These are phyloP conservation scores for Leccinum pachyderme DNA, from an alignment of 1,284 basidiomycete genomes.

Conservation along the genomic window DNA sequence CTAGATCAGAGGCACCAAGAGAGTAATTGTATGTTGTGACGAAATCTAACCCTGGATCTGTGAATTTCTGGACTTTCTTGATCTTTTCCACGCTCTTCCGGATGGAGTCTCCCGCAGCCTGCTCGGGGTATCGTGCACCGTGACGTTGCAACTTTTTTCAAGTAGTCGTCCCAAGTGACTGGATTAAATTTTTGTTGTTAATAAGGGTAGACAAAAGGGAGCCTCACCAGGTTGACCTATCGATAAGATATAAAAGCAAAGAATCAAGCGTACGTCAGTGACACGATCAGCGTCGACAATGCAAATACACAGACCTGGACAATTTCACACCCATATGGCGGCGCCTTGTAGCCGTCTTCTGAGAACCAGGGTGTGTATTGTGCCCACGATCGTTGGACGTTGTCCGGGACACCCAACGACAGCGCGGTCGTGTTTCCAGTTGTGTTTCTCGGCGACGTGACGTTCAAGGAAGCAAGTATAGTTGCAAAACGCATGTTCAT, in stretches of 20 bases:
- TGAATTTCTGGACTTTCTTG: constrained; percentile 40
- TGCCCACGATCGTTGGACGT: background rate
- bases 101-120: constrained; percentile 45
- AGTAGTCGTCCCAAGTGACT: background rate
- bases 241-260: background rate
- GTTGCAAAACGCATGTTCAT: background rate
- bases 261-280: background rate
- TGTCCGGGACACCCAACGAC: background rate
- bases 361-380: background rate
- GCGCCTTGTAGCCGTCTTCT: background rate
- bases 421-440: background rate
- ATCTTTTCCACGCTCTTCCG: constrained; percentile 50
- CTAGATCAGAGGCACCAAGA: constrained; percentile 58
- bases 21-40: constrained; percentile 55
- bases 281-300: background rate
- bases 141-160: constrained; percentile 72
- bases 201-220: background rate
- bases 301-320: background rate
- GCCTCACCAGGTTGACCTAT: constrained; percentile 19
- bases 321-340: background rate
- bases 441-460: background rate
- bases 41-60: constrained; percentile 51
- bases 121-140: constrained; percentile 76
- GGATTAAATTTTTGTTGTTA: background rate
- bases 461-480: background rate